phyloP scores from a whole-genome alignment of 495 filamentous ascomycete genomes.

The Hyphodiscus hymeniophilus region DNA sequence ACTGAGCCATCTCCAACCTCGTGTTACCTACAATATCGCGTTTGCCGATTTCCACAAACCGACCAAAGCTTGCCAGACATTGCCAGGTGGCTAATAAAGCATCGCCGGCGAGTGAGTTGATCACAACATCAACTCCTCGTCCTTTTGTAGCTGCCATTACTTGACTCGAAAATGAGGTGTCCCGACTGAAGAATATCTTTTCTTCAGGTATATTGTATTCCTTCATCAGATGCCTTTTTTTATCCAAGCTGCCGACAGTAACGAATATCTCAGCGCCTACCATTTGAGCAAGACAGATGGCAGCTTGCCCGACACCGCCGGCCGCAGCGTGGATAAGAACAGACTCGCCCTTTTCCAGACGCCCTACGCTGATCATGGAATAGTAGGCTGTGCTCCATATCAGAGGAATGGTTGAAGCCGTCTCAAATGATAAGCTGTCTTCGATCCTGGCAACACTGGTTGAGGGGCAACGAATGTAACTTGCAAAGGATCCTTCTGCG shows the following conservation, averaged over 20 bases:
- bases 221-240: constrained; percentile 40
- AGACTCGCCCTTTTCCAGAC: constrained; percentile 40
- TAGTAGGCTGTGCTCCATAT: constrained; percentile 51
- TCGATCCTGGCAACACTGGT: constrained; percentile 34
- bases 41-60: constrained; percentile 51
- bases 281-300: constrained; percentile 44
- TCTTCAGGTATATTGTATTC: constrained; percentile 41
- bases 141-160: constrained; percentile 39
- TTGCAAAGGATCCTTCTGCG: not conserved
- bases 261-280: constrained; percentile 49
- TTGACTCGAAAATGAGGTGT: constrained; percentile 34
- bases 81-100: constrained; percentile 36
- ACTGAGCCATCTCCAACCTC: not conserved
- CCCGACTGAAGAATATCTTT: constrained; percentile 40
- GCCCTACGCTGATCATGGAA: constrained; percentile 34
- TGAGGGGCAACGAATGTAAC: constrained; percentile 2
- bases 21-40: constrained; percentile 29
- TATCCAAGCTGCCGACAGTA: constrained; percentile 43
- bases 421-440: constrained; percentile 36
- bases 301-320: constrained; percentile 43
- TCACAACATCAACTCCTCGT: constrained; percentile 52
- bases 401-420: constrained; percentile 46
- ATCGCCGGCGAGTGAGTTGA: constrained; percentile 48
- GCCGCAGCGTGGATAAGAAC: constrained; percentile 43
- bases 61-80: constrained; percentile 37